Percentiles rank a stretch among this genome's conserved stretches.
Conservation (phyloP, 495 filamentous ascomycete species). For the Aspergillus diversus region DNA sequence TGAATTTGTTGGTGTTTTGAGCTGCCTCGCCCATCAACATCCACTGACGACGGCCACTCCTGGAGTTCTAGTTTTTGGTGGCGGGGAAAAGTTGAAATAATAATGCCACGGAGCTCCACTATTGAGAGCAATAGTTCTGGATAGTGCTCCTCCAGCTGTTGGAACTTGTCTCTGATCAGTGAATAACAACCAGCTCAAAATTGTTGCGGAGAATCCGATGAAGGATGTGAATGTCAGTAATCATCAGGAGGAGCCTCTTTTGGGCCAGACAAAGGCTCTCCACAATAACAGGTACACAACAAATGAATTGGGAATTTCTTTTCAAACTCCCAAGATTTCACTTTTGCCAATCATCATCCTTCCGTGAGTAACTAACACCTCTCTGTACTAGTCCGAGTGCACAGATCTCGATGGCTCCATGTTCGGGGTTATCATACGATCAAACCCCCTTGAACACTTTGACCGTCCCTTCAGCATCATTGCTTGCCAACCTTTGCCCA, state of each 20-base stretch:
- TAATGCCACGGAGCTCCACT: conserved; percentile 19
- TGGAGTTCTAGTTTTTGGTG: conserved; percentile 1
- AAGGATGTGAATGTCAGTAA: not conserved
- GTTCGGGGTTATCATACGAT: conserved; percentile 7
- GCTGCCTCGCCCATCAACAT: not conserved
- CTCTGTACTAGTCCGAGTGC: conserved; percentile 1
- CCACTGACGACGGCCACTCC: conserved; percentile 20
- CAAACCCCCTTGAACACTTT: not conserved
- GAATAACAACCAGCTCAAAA: conserved; percentile 17
- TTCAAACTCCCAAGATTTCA: not conserved
- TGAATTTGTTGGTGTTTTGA: not conserved
- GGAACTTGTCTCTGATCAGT: conserved; percentile 9
- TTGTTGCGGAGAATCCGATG: conserved; percentile 24
- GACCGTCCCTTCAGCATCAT: not conserved
- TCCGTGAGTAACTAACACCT: not conserved
- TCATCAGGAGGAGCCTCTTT: not conserved
- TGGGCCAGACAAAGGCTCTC: not conserved
- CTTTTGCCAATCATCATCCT: not conserved
- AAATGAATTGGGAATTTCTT: conserved; percentile 1
- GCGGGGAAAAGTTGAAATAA: conserved; percentile 6
- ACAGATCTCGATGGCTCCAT: conserved; percentile 14
- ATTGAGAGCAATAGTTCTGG: conserved; percentile 24
- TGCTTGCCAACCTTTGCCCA: conserved; percentile 1
- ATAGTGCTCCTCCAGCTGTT: conserved; percentile 20
- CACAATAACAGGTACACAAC: too few relatives aligned